A percentile compares a stretch with the other conserved stretches of the same genome.
These are phyloP conservation scores for Cyphellophora attinorum DNA, from an alignment of 2,329 filamentous ascomycete genomes.

Conservation along the genomic window DNA sequence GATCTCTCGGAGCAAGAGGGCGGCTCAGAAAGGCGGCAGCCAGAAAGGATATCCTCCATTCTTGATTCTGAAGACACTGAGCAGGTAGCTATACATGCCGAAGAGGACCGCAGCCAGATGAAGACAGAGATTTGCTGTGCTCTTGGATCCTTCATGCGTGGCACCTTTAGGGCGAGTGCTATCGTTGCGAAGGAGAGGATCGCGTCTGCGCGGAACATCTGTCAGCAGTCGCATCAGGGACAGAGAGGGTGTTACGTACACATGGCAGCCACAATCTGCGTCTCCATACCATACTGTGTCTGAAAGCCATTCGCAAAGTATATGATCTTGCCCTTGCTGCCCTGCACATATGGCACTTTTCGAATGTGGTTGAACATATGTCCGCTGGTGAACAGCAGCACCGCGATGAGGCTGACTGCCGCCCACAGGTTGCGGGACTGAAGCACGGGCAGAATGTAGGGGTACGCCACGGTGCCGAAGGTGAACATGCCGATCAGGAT, in stretches of 20 bases:
- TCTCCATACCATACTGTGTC: constrained; percentile 88
- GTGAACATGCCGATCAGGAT: constrained; percentile 62
- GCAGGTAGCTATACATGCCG: constrained; percentile 81
- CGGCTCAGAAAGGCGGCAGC: constrained; percentile 67
- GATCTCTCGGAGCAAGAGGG: neutral
- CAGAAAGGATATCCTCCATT: constrained; percentile 92
- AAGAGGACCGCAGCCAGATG: constrained; percentile 68
- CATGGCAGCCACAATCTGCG: constrained; percentile 85
- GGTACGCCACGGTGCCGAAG: constrained; percentile 59
- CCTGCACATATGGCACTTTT: constrained; percentile 83
- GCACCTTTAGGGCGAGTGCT: constrained; percentile 81
- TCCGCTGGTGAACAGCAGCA: constrained; percentile 87
- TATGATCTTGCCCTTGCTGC: constrained; percentile 71
- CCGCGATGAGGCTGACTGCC: constrained; percentile 73
- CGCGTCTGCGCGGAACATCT: constrained; percentile 45
- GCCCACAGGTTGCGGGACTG: constrained; percentile 94
- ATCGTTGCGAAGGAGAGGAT: constrained; percentile 84
- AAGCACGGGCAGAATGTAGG: constrained; percentile 70
- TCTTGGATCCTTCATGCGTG: constrained; percentile 69
- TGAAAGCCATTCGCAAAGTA: constrained; percentile 92
- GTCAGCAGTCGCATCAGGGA: constrained; percentile 4
- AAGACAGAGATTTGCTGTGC: constrained; percentile 74
- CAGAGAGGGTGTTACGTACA: constrained; percentile 53
- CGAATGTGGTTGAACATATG: constrained; percentile 99
- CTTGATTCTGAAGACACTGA: constrained; percentile 90